These are phyloP conservation scores for Plasmodium gallinaceum DNA, from an alignment of 169 alveolate species.

Conservation along the genomic window DNA sequence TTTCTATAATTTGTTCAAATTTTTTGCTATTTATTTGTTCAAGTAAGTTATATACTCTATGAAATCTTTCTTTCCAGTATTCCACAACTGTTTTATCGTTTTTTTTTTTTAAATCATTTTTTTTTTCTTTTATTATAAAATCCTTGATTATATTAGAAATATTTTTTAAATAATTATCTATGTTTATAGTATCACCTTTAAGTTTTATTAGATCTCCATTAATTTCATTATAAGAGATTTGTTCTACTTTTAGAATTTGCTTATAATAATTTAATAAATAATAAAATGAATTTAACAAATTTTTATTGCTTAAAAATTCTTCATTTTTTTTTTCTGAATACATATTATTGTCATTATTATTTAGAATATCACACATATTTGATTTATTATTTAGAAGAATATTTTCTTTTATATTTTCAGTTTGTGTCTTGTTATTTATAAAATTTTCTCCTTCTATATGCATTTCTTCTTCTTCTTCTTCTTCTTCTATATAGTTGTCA, in stretches of 20 bases:
- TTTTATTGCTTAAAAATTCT: conserved; percentile 18
- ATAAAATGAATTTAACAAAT: conserved; percentile 36
- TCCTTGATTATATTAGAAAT: conserved; percentile 43
- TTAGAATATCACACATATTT: neutral
- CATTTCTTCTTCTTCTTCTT: neutral
- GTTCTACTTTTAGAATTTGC: conserved; percentile 63
- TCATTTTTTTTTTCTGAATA: neutral
- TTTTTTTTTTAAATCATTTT: conserved; percentile 40
- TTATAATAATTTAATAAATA: conserved; percentile 57
- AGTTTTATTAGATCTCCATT: conserved; percentile 60
- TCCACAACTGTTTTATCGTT: conserved; percentile 58
- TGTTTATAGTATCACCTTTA: conserved; percentile 44
- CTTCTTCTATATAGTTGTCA: conserved; percentile 12
- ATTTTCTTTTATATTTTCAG: neutral
- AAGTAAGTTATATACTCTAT: conserved; percentile 34
- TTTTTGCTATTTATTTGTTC: conserved; percentile 73
- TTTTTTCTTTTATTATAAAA: conserved; percentile 56
- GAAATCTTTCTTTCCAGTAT: conserved; percentile 67
- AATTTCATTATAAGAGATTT: conserved; percentile 40
- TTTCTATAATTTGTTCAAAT: conserved; percentile 64
- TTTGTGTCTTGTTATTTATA: neutral
- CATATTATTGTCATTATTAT: neutral
- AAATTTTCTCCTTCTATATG: neutral
- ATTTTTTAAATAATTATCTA: conserved; percentile 44
- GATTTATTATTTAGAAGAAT: neutral